A percentile compares a stretch with the other conserved stretches of the same genome.
Conservation (phyloP, 768 basidiomycete species). For the Auriculariales sp. region DNA sequence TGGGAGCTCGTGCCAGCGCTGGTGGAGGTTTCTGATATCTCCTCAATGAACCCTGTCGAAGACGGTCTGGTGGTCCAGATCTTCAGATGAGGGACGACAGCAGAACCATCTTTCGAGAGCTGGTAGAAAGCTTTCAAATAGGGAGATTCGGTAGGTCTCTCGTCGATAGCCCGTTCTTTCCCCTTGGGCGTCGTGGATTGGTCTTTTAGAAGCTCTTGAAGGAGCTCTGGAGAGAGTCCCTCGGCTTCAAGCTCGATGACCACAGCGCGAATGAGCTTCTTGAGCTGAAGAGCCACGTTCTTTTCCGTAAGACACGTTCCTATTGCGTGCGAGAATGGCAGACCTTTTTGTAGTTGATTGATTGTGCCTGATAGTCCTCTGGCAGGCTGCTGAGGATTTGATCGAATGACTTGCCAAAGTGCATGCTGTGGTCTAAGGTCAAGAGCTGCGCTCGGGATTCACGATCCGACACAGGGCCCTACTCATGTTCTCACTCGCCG, state of each 20-base stretch:
- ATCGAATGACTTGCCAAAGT: slow-evolving; percentile 57
- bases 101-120: slow-evolving; percentile 23
- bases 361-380: slow-evolving; percentile 58
- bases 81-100: slow-evolving; percentile 42
- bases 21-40: too few relatives aligned
- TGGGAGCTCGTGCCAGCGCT: too few relatives aligned
- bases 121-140: slow-evolving; percentile 37
- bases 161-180: slow-evolving; percentile 10
- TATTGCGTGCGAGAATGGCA: slow-evolving; percentile 1
- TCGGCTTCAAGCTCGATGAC: slow-evolving; percentile 62
- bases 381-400: slow-evolving; percentile 54
- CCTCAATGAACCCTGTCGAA: too few relatives aligned
- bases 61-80: slow-evolving; percentile 30
- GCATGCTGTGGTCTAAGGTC: slow-evolving; percentile 31
- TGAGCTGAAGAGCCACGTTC: slow-evolving; percentile 40
- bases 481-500: too few relatives aligned
- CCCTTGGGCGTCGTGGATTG: slow-evolving; percentile 10
- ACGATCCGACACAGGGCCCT: too few relatives aligned
- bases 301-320: background rate
- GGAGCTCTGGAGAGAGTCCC: slow-evolving; percentile 34
- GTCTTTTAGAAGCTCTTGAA: slow-evolving; percentile 22
- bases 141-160: slow-evolving; percentile 5
- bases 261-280: slow-evolving; percentile 77
- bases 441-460: too few relatives aligned
- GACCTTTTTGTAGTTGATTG: slow-evolving; percentile 77